A percentile compares a stretch with the other conserved stretches of the same genome.
phyloP scores from a whole-genome alignment of 352 stramenopile genomes.

The Pythium coloratum region DNA sequence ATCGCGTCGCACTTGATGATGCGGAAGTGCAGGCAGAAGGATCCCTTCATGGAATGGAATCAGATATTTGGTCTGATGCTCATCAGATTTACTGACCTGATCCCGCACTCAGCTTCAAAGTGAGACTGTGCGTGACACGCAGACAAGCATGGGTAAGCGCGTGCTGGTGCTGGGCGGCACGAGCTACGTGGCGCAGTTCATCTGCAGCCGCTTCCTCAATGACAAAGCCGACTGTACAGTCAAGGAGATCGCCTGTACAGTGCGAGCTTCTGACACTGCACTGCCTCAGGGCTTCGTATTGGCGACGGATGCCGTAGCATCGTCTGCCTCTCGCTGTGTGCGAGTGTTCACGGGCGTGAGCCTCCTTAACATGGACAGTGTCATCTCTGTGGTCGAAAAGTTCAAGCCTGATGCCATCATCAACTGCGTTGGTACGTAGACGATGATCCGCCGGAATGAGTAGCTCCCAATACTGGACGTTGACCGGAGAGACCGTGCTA shows the following conservation, averaged over 20 bases:
- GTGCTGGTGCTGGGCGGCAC: conserved; percentile 59
- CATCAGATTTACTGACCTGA: conserved; percentile 18
- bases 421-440: conserved; percentile 56
- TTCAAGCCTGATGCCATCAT: conserved; percentile 48
- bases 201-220: conserved; percentile 37
- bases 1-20: conserved; percentile 10
- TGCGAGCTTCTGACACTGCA: conserved; percentile 22
- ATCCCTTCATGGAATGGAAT: neutral
- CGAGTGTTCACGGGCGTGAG: conserved; percentile 47
- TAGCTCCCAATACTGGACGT: neutral
- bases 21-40: neutral
- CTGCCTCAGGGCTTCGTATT: conserved; percentile 36
- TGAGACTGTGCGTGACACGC: neutral
- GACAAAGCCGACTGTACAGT: neutral
- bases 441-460: neutral
- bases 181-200: conserved; percentile 72
- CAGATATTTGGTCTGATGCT: neutral
- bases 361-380: conserved; percentile 28
- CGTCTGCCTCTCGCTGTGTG: conserved; percentile 18
- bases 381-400: conserved; percentile 36
- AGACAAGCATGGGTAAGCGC: conserved; percentile 22
- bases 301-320: neutral
- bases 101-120: neutral
- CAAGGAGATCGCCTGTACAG: conserved; percentile 38
- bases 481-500: neutral